Evolutionary conservation across 2,329 filamentous ascomycete genomes (phyloP), one percentile per base, ranked within the genome.

Genomic region (Curvularia verruculosa): DNA sequence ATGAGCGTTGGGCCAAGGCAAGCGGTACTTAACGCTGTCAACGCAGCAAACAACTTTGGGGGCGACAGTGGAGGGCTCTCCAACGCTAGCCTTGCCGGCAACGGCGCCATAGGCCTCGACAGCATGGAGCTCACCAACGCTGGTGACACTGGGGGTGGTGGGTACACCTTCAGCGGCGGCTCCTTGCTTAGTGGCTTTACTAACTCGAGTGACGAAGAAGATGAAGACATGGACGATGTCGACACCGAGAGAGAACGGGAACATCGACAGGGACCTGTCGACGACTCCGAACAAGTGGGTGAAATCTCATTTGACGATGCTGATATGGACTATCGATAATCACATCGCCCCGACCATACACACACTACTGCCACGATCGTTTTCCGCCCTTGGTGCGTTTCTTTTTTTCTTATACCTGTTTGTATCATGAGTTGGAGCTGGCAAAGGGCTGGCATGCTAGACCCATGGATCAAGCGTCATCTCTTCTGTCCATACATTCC

Each of bases 141-240:
- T 63, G 86, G 87, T 66, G 87, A 86, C 58, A 88, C 88, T 49
- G 87, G 89, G 47, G 88, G 88, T 50, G 87, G 89, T 50, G 88
- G 89, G 13, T 94, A 93, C 74, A 86, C 87, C 40, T 86, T 91
- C 67, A 88, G 86, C 69, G 84, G 87, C 39, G 89, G 89, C 49
- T 89, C 90, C 28, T 81, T 96, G 58, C 85, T 95, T 26, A 94
- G 91, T 72, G 92, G 93, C 50, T 98, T 98, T 78, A 93, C 92
- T 72, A 96, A 92, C 78, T 95, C 91, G 47, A 96, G 92, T 70
- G 92, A 96, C 67, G 94, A 97, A 77, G 95, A 98, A 65, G 95
- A 98, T 63, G 94, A 97, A 68, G 94, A 97, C 61, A 90, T 92
- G 79, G 91, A 96, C 59, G 90, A 91, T 56, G 89, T 89, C 64